Conservation (phyloP, 2,329 filamentous ascomycete genomes). For the Nemania diffusa region DNA sequence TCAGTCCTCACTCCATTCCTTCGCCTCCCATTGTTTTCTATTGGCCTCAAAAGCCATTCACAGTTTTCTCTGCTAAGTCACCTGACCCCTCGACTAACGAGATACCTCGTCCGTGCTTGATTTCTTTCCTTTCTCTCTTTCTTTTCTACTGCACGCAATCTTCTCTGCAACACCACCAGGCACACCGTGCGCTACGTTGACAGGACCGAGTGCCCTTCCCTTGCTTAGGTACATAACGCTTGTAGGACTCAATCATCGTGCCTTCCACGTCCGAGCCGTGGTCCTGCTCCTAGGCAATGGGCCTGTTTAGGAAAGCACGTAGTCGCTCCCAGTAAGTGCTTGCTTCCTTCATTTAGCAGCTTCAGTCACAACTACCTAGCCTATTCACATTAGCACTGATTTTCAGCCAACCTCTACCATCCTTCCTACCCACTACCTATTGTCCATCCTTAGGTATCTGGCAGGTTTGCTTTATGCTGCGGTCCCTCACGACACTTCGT, state of each 20-base stretch:
- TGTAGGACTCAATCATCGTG: background rate
- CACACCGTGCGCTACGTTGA: background rate
- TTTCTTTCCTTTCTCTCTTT: background rate
- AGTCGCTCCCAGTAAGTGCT: slow-evolving; percentile 35
- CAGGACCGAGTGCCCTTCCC: background rate
- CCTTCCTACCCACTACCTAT: background rate
- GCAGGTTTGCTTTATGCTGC: background rate
- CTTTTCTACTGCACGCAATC: too few relatives aligned
- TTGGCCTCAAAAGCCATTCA: background rate
- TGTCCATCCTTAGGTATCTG: background rate
- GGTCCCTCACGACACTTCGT: background rate
- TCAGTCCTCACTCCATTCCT: background rate
- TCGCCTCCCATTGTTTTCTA: background rate
- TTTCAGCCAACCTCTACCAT: background rate
- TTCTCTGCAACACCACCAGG: background rate
- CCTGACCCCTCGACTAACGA: background rate
- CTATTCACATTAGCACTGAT: background rate
- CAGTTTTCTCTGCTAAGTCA: background rate
- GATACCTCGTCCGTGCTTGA: slow-evolving; percentile 5
- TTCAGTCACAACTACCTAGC: background rate
- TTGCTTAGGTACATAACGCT: background rate
- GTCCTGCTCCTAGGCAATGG: slow-evolving; percentile 23
- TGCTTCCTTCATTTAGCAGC: background rate
- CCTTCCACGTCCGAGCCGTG: background rate
- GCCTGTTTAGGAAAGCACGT: slow-evolving; percentile 30